Conservation (phyloP, 768 basidiomycete species). For the Serendipita indica region DNA sequence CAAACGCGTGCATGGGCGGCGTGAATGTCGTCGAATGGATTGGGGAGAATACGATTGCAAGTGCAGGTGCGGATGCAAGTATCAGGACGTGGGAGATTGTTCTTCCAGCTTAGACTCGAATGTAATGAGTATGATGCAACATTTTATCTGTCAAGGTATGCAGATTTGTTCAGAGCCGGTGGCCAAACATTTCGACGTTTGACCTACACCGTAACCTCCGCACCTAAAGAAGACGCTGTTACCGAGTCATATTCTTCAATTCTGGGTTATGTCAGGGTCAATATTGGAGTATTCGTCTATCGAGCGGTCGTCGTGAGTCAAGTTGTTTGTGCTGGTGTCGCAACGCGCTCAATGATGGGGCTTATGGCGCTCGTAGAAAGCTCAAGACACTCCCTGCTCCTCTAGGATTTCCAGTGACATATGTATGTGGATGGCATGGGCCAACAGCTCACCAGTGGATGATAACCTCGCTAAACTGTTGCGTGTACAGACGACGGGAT, state of each 20-base stretch:
- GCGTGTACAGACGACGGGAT: background rate
- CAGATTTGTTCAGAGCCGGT: too few relatives aligned
- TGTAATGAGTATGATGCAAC: too few relatives aligned
- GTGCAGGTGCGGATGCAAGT: constrained; percentile 70
- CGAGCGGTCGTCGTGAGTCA: constrained; percentile 5
- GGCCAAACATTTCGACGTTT: too few relatives aligned
- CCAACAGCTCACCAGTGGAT: too few relatives aligned
- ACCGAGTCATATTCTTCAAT: too few relatives aligned
- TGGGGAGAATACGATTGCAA: constrained; percentile 40
- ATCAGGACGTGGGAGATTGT: constrained; percentile 46
- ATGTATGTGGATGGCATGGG: too few relatives aligned
- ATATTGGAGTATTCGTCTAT: background rate
- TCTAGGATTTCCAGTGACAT: background rate
- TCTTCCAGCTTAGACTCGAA: constrained; percentile 11
- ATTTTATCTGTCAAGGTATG: too few relatives aligned
- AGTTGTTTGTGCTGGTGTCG: background rate
- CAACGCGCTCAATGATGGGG: background rate
- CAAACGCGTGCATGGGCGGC: constrained; percentile 77
- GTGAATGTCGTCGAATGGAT: constrained; percentile 73
- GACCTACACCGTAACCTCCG: too few relatives aligned
- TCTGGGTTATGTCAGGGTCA: background rate
- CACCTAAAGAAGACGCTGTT: too few relatives aligned
- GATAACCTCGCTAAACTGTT: background rate
- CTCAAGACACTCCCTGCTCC: background rate
- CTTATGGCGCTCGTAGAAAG: background rate